A percentile compares a stretch with the other conserved stretches of the same genome.
Conservation (phyloP, 1,284 basidiomycete species). For the Sporisorium sorghi region DNA sequence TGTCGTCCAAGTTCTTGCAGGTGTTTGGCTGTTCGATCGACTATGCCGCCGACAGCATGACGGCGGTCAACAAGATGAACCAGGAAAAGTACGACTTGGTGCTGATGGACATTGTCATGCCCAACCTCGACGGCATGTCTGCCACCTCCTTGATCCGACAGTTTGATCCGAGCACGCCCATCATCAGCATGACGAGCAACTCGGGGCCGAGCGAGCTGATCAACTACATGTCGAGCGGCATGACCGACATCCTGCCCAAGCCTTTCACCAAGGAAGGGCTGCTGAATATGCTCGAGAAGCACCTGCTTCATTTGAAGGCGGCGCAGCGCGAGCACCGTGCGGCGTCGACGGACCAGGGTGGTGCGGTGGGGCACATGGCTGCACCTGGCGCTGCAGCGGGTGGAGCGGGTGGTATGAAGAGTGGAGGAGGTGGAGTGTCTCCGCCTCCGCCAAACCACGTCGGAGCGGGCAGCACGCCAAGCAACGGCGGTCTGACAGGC, state of each 20-base stretch:
- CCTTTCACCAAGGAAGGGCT: constrained; percentile 94
- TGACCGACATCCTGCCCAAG: constrained; percentile 98
- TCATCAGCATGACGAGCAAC: constrained; percentile 96
- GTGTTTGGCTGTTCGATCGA: constrained; percentile 95
- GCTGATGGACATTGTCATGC: constrained; percentile 87
- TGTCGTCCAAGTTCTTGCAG: constrained; percentile 92
- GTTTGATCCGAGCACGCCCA: constrained; percentile 93
- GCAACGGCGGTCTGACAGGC: not conserved
- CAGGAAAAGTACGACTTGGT: constrained; percentile 93
- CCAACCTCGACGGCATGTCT: constrained; percentile 83
- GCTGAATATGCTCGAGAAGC: constrained; percentile 94
- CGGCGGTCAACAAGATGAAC: constrained; percentile 95
- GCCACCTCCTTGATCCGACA: constrained; percentile 92
- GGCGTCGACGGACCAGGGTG: constrained; percentile 10
- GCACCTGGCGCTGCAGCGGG: not conserved
- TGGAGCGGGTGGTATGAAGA: not conserved
- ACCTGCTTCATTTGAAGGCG: constrained; percentile 89
- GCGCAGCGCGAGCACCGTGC: constrained; percentile 74
- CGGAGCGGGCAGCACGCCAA: not conserved
- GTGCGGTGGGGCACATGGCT: not conserved
- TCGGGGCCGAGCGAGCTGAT: constrained; percentile 89
- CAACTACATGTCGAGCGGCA: constrained; percentile 88
- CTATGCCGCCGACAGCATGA: constrained; percentile 90
- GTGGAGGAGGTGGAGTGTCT: not conserved
- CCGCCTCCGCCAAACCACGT: not conserved